A percentile compares a stretch with the other conserved stretches of the same genome.
Conservation (phyloP, 176 grass and related monocot species). For the Guadua angustifolia region DNA sequence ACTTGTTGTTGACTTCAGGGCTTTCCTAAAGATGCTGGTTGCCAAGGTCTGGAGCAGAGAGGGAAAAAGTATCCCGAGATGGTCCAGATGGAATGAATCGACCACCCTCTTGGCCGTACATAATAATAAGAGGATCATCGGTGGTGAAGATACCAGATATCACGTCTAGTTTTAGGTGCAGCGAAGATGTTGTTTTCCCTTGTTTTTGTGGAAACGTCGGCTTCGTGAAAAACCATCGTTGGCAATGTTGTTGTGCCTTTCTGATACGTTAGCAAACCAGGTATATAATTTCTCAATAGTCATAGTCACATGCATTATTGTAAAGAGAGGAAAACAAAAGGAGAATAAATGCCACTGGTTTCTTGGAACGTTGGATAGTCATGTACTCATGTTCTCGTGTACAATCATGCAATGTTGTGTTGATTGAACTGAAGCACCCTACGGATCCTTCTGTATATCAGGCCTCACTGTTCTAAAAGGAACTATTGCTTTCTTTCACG, state of each 20-base stretch:
- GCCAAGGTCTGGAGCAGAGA: slow-evolving; percentile 73
- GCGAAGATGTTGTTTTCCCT: background rate
- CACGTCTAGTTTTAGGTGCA: slow-evolving; percentile 49
- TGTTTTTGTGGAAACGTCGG: background rate
- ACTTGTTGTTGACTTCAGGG: slow-evolving; percentile 95
- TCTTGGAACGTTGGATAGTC: slow-evolving; percentile 9
- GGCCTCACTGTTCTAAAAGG: background rate
- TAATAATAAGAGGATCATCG: slow-evolving; percentile 62
- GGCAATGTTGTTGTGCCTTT: slow-evolving; percentile 31
- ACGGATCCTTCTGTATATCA: background rate
- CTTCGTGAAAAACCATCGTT: background rate
- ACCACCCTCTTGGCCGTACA: slow-evolving; percentile 60
- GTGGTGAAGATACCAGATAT: slow-evolving; percentile 51
- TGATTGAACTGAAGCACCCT: background rate
- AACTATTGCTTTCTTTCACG: background rate
- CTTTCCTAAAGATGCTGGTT: slow-evolving; percentile 76
- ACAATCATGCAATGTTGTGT: background rate
- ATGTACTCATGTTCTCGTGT: background rate
- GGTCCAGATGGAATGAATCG: slow-evolving; percentile 76
- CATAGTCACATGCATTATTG: slow-evolving; percentile 50
- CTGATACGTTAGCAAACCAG: slow-evolving; percentile 17
- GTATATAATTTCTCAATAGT: slow-evolving; percentile 55
- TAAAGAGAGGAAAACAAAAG: slow-evolving; percentile 42
- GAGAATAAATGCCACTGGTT: slow-evolving; percentile 20
- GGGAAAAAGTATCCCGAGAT: slow-evolving; percentile 58